Percentiles rank a stretch among this genome's conserved stretches.
Evolutionary conservation across 441 rosid species (phyloP).

Genomic region (Pelargonium myrrhifolium): DNA sequence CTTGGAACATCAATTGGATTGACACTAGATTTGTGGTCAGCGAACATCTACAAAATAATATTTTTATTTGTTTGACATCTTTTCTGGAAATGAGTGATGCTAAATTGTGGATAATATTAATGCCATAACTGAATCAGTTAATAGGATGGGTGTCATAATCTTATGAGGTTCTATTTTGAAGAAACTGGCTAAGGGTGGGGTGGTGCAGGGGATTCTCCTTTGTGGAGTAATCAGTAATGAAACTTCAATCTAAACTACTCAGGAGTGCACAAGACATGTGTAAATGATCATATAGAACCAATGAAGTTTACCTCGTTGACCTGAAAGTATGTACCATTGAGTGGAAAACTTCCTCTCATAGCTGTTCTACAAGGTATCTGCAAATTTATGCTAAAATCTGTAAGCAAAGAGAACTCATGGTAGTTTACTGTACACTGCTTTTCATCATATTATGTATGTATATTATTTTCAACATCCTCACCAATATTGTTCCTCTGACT

Average conservation of each 20-base stretch:
- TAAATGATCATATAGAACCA: constrained; percentile 10
- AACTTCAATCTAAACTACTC: constrained; percentile 4
- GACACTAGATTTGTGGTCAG: constrained; percentile 80
- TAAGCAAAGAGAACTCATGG: constrained; percentile 17
- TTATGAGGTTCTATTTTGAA: background rate
- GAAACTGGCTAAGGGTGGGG: constrained; percentile 1
- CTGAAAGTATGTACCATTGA: constrained; percentile 94
- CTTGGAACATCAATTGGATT: constrained; percentile 78
- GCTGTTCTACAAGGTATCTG: constrained; percentile 98
- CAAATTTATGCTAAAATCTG: constrained; percentile 22
- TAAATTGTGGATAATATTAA: constrained; percentile 6
- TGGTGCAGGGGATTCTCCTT: background rate
- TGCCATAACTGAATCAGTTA: background rate
- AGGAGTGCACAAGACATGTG: background rate
- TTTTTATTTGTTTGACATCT: constrained; percentile 19
- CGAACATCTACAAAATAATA: constrained; percentile 58
- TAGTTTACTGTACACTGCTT: constrained; percentile 11
- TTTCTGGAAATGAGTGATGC: constrained; percentile 13
- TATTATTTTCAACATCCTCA: constrained; percentile 17
- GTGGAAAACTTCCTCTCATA: constrained; percentile 93
- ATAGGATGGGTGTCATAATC: background rate
- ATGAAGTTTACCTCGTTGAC: constrained; percentile 65
- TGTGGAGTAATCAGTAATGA: background rate
- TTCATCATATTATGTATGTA: constrained; percentile 9
- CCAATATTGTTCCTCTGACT: constrained; percentile 56